Conservation (phyloP, 1,284 basidiomycete species). For the Sanghuangporus weigelae region DNA sequence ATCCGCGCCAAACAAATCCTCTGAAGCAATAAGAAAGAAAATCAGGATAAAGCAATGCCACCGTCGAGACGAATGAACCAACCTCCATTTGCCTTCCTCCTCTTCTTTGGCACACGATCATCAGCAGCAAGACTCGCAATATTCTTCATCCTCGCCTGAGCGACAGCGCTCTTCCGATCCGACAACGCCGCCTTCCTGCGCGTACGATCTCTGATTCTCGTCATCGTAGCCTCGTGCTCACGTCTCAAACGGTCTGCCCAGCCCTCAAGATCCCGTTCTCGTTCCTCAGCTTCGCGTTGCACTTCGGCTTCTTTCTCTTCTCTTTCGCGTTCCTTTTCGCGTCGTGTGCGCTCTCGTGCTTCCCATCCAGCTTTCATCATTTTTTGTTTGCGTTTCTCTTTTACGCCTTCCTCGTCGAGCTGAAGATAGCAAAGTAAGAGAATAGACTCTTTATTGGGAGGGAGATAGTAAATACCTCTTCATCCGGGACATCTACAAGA, state of each 20-base stretch:
- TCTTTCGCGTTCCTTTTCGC: constrained; percentile 85
- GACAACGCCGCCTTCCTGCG: constrained; percentile 79
- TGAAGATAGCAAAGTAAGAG: constrained; percentile 25
- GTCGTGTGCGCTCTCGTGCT: constrained; percentile 78
- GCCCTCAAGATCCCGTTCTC: constrained; percentile 60
- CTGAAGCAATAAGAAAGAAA: constrained; percentile 32
- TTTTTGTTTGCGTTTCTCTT: constrained; percentile 93
- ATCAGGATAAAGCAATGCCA: not conserved
- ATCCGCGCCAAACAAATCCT: constrained; percentile 93
- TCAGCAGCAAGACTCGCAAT: constrained; percentile 91
- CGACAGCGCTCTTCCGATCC: constrained; percentile 91
- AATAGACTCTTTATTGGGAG: not conserved
- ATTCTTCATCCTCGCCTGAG: constrained; percentile 96
- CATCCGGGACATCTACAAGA: constrained; percentile 87
- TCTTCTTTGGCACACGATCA: constrained; percentile 73
- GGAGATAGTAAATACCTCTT: constrained; percentile 49
- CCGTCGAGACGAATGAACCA: constrained; percentile 22
- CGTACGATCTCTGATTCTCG: constrained; percentile 80
- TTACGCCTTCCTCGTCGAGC: constrained; percentile 89
- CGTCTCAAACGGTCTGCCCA: constrained; percentile 70
- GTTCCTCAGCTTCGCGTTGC: constrained; percentile 73
- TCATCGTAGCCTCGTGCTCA: constrained; percentile 83
- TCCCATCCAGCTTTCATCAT: constrained; percentile 95
- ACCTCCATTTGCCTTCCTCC: constrained; percentile 76
- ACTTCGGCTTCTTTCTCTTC: constrained; percentile 74